These are phyloP conservation scores for Cercospora sesami DNA, from an alignment of 2,329 filamentous ascomycete genomes.

Conservation along the genomic window DNA sequence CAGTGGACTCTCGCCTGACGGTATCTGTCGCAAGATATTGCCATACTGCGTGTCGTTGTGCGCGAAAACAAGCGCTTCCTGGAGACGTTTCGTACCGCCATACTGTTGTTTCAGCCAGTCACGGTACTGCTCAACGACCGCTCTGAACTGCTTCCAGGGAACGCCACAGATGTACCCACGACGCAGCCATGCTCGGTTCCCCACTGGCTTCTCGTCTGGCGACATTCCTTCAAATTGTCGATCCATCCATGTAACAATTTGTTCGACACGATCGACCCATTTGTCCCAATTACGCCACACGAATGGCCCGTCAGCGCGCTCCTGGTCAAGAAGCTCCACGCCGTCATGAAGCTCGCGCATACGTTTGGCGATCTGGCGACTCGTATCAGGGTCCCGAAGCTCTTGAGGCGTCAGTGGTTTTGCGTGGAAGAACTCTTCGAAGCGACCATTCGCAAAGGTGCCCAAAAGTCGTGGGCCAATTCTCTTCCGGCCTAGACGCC, in stretches of 20 bases:
- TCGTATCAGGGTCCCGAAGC: slow-evolving; percentile 77
- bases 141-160: slow-evolving; percentile 76
- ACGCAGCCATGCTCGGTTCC: slow-evolving; percentile 61
- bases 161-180: slow-evolving; percentile 81
- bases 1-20: slow-evolving; percentile 73
- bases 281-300: slow-evolving; percentile 95
- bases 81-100: slow-evolving; percentile 65
- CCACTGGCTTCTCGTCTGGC: slow-evolving; percentile 44
- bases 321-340: slow-evolving; percentile 77
- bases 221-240: slow-evolving; percentile 56
- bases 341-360: slow-evolving; percentile 96
- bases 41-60: slow-evolving; percentile 99
- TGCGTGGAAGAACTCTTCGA: slow-evolving; percentile 91
- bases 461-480: slow-evolving; percentile 90
- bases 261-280: slow-evolving; percentile 71
- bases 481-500: slow-evolving; percentile 82
- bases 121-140: slow-evolving; percentile 74
- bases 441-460: slow-evolving; percentile 90
- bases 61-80: slow-evolving; percentile 82
- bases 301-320: slow-evolving; percentile 74
- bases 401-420: slow-evolving; percentile 74
- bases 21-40: slow-evolving; percentile 82
- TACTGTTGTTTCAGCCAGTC: slow-evolving; percentile 71
- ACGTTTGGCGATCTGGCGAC: slow-evolving; percentile 90
- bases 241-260: slow-evolving; percentile 60